These are phyloP conservation scores for Nelumbo lutea DNA, from an alignment of 164 flowering plant genomes.

Conservation along the genomic window DNA sequence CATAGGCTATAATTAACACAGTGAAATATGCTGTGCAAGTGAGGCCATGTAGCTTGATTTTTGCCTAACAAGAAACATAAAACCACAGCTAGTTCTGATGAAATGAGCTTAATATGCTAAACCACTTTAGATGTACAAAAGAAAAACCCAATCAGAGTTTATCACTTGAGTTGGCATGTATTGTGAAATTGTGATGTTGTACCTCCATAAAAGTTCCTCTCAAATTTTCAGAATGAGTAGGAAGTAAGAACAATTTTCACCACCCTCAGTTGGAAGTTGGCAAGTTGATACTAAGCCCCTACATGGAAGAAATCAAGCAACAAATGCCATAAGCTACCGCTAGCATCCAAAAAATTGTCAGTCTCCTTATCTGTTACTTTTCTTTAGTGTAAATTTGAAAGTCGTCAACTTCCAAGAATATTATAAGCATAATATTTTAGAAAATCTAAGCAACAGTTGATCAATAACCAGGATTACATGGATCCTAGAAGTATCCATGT, in stretches of 20 bases:
- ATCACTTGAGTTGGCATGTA: not conserved
- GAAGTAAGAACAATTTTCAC: constrained; percentile 66
- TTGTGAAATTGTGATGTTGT: constrained; percentile 10
- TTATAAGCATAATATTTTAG: not conserved
- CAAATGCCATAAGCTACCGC: not conserved
- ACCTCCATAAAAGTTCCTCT: constrained; percentile 97
- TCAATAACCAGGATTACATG: too few species aligned
- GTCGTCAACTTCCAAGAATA: not conserved
- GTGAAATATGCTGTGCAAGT: too few species aligned
- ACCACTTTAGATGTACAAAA: too few species aligned
- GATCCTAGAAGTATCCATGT: too few species aligned
- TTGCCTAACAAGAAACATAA: too few species aligned
- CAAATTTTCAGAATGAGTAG: constrained; percentile 56
- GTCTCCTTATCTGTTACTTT: too few species aligned
- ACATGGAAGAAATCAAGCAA: constrained; percentile 2
- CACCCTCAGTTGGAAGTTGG: constrained; percentile 82
- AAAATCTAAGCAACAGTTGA: not conserved
- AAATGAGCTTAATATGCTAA: too few species aligned
- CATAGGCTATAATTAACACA: too few species aligned
- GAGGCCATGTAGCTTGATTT: too few species aligned
- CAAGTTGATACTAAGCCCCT: constrained; percentile 84
- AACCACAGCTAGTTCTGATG: too few species aligned
- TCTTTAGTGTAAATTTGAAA: not conserved
- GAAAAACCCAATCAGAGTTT: not conserved
- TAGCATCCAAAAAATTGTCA: not conserved